Evolutionary conservation across 2,329 filamentous ascomycete genomes (phyloP).

Genomic region (Purpureocillium takamizusanense): DNA sequence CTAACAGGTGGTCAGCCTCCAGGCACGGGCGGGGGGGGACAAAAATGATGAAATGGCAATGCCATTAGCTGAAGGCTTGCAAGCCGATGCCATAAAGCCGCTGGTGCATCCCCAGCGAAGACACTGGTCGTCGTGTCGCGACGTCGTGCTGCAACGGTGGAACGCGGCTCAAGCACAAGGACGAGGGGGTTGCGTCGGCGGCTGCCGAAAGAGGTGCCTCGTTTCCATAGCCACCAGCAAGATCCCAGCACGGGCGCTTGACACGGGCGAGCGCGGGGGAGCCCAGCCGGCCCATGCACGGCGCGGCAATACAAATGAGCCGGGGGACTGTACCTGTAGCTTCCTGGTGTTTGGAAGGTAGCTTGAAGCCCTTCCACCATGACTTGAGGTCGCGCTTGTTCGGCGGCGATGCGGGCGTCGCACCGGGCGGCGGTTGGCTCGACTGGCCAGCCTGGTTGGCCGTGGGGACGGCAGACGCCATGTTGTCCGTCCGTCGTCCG

Average conservation of each 20-base stretch:
- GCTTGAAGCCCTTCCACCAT: slow-evolving; percentile 97
- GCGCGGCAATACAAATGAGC: slow-evolving; percentile 1
- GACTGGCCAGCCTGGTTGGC: slow-evolving; percentile 21
- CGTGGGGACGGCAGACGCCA: slow-evolving; percentile 27
- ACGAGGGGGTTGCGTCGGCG: no score
- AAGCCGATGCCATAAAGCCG: no score
- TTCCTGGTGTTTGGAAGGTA: slow-evolving; percentile 49
- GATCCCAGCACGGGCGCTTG: no score
- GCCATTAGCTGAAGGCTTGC: no score
- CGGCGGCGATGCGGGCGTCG: slow-evolving; percentile 57
- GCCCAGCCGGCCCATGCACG: background rate
- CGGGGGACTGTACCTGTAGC: slow-evolving; percentile 34
- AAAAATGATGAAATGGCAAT: no score
- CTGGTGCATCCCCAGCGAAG: no score
- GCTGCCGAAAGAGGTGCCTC: no score
- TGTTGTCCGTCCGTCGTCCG: slow-evolving; percentile 6
- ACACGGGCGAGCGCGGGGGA: no score
- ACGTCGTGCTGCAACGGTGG: no score
- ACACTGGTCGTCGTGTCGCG: no score
- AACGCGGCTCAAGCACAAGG: no score
- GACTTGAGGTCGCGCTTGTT: slow-evolving; percentile 83
- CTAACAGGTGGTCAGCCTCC: slow-evolving; percentile 22
- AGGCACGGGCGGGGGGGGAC: background rate
- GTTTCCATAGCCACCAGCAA: no score
- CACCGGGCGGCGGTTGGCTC: slow-evolving; percentile 13